Conservation (phyloP, 441 rosid species). For the Pelargonium australe region DNA sequence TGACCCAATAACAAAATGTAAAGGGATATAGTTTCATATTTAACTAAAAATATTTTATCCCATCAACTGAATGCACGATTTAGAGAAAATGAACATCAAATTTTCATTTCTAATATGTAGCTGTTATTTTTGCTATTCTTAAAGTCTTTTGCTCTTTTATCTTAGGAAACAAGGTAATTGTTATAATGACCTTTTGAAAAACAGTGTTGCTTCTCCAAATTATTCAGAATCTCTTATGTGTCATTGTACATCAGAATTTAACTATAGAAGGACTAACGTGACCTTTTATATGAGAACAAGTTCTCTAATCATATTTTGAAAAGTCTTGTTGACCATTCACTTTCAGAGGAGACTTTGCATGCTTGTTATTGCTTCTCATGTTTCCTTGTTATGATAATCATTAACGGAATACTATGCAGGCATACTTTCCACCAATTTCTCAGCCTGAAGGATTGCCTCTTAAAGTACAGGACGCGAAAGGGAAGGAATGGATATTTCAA, state of each 20-base stretch:
- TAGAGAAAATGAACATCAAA: background rate
- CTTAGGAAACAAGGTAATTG: background rate
- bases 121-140: background rate
- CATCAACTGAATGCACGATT: background rate
- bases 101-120: background rate
- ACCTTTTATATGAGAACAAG: background rate
- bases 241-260: background rate
- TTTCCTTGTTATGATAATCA: slow-evolving; percentile 16
- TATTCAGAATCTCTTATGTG: background rate
- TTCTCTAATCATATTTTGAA: background rate
- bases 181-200: background rate
- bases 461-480: slow-evolving; percentile 84
- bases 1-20: background rate
- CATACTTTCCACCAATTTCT: slow-evolving; percentile 80
- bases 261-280: background rate
- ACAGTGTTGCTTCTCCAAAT: background rate
- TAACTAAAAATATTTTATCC: background rate
- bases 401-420: slow-evolving; percentile 42
- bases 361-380: slow-evolving; percentile 9
- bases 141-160: background rate
- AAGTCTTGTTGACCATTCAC: background rate
- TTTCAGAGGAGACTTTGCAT: background rate
- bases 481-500: slow-evolving; percentile 93
- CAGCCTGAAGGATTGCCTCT: slow-evolving; percentile 91
- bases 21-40: background rate